Evolutionary conservation across 2,329 filamentous ascomycete genomes (phyloP).

Genomic region (Fusarium humuli): DNA sequence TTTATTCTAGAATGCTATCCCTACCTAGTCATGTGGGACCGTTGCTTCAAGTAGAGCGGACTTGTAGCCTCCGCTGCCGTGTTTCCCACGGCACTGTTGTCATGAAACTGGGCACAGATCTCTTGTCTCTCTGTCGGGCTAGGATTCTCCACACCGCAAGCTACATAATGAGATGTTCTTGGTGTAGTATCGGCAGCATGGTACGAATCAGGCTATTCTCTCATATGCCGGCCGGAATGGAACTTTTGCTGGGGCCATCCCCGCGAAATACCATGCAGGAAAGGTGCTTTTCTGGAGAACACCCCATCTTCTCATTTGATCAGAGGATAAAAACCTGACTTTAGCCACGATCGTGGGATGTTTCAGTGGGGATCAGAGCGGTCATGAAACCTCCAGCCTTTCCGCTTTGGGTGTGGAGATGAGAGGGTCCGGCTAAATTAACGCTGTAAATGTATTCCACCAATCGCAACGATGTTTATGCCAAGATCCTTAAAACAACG

Average conservation of each 20-base stretch:
- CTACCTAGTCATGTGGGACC: too few relatives aligned
- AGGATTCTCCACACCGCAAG: not conserved
- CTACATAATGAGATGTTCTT: not conserved
- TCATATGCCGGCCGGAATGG: constrained; percentile 1
- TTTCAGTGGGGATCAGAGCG: constrained; percentile 9
- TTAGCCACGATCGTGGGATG: constrained; percentile 8
- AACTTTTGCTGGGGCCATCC: constrained; percentile 1
- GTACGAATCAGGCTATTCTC: constrained; percentile 1
- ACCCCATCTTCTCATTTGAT: not conserved
- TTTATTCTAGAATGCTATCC: not conserved
- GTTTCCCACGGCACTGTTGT: not conserved
- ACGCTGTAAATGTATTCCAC: constrained; percentile 10
- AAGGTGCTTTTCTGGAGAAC: not conserved
- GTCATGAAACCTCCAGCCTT: constrained; percentile 21
- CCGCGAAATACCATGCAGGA: not conserved
- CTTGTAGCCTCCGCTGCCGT: constrained; percentile 19
- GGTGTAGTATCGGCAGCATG: not conserved
- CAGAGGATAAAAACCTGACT: constrained; percentile 3
- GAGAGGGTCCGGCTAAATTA: constrained; percentile 2
- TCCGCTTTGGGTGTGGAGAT: constrained; percentile 5
- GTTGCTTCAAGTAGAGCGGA: constrained; percentile 15
- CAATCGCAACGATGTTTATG: not conserved
- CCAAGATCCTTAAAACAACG: not conserved
- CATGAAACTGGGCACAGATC: constrained; percentile 3
- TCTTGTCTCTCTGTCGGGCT: not conserved